These are phyloP conservation scores for Chenopodium formosanum DNA, from an alignment of 148 eudicot genomes.

Conservation along the genomic window DNA sequence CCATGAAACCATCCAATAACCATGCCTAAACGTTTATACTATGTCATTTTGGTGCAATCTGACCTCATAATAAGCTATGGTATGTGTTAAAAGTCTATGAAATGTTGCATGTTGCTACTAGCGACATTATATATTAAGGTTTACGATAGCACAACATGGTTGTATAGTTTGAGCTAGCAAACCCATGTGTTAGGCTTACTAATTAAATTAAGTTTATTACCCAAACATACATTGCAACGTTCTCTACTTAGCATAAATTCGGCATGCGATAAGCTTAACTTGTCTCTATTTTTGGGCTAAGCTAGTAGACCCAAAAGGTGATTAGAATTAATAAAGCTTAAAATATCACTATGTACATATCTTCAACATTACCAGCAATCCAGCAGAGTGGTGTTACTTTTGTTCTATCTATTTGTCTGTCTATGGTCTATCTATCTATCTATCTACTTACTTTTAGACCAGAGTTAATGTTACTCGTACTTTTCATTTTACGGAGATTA, in stretches of 20 bases:
- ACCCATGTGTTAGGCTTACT: constrained; percentile 13
- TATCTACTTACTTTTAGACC: too few relatives aligned
- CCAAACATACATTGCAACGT: neutral
- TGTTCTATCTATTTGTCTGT: too few relatives aligned
- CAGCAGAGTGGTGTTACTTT: too few relatives aligned
- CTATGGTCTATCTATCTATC: too few relatives aligned
- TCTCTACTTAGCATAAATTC: constrained; percentile 19
- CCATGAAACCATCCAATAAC: too few relatives aligned
- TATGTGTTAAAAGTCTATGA: too few relatives aligned
- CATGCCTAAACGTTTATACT: too few relatives aligned
- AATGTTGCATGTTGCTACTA: neutral
- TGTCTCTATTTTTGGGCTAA: constrained; percentile 25
- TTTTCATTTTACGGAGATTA: too few relatives aligned
- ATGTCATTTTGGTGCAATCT: too few relatives aligned
- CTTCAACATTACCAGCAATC: neutral
- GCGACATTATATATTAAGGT: neutral
- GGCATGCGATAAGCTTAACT: constrained; percentile 31
- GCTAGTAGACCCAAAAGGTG: constrained; percentile 2
- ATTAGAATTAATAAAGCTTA: neutral
- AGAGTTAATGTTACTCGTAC: too few relatives aligned
- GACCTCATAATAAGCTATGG: too few relatives aligned
- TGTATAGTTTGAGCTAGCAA: neutral
- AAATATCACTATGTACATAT: constrained; percentile 2
- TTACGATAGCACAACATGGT: neutral
- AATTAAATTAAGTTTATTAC: constrained; percentile 12